phyloP scores from a whole-genome alignment of 257 asterid species.

The Primulina eburnea region DNA sequence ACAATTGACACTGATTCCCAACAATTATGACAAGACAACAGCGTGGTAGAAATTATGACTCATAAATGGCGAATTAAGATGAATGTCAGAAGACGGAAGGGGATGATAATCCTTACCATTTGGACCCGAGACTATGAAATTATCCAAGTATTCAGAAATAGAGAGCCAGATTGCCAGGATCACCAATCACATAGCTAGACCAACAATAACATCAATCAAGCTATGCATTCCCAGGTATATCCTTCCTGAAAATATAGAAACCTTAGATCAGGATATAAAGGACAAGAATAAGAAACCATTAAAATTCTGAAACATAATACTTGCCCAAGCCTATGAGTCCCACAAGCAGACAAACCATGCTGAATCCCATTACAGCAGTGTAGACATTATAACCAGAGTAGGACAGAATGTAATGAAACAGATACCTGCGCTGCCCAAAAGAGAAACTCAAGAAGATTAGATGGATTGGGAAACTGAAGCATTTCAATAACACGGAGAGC shows the following conservation, averaged over 20 bases:
- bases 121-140: constrained; percentile 68
- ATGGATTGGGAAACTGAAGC: constrained; percentile 6
- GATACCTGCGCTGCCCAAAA: constrained; percentile 49
- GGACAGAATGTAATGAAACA: constrained; percentile 60
- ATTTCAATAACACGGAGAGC: not conserved
- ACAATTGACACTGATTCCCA: not conserved
- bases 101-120: constrained; percentile 48
- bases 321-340: constrained; percentile 73
- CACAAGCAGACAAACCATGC: constrained; percentile 52
- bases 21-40: not conserved
- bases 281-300: constrained; percentile 15
- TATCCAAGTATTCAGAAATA: constrained; percentile 56
- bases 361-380: constrained; percentile 39
- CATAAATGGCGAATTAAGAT: not conserved
- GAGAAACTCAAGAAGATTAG: constrained; percentile 22
- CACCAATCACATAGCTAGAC: constrained; percentile 66
- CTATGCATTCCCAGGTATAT: constrained; percentile 98
- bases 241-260: constrained; percentile 54
- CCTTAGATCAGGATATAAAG: constrained; percentile 13
- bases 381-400: constrained; percentile 38
- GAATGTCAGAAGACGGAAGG: not conserved
- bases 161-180: constrained; percentile 76
- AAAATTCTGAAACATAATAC: constrained; percentile 25
- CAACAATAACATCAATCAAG: constrained; percentile 71
- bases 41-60: not conserved